Evolutionary conservation across 768 basidiomycete genomes (phyloP), one percentile per base, ranked within the genome.

Genomic region (Russula olivacea): DNA sequence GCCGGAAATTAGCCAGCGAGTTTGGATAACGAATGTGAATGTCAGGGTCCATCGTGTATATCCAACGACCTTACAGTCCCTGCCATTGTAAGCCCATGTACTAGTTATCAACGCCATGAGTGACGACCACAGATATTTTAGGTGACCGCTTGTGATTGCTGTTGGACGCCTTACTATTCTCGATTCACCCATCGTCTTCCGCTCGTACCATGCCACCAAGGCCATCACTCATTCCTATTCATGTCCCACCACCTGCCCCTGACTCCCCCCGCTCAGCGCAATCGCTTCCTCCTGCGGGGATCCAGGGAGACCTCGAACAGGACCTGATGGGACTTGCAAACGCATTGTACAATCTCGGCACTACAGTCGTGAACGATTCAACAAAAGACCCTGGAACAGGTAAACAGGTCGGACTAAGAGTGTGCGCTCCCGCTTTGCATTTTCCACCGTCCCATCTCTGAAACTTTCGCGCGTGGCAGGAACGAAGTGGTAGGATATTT

Each of bases 361-460:
- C 89, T 5, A 91, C 90, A 0, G 89, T 91, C 23, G 85, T 91
- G 69, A 88, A 87, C 52, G 90, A 92, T 72, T 84, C 87, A 3
- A 88, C 88, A 15, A 91, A 89, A 73, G 89, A 84, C 61, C 80
- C 83, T 14, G 85, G 80, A 38, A 69, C 69, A 4, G 84, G 81
- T 1, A 92, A 91, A 71, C 88, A 85, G 68, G 89, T 91, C 32
- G 90, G 88, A n/a, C 73, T 81, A 55, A 78, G 88, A 70, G 89
- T 87, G 89, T 90, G 75, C 64, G 82, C 74, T 19, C 47, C 28
- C 34, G 53, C 59, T 48, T 58, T 9, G n/a, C 49, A 12, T 43
- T 23, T 32, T 34, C 59, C 11, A 28, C 40, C 7, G 5, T 9
- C 21, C 12, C 12, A 38, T 6, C 40, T 64, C 45, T 49, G 34